Conservation (phyloP, 164 flowering plant species). For the Pachysandra terminalis region DNA sequence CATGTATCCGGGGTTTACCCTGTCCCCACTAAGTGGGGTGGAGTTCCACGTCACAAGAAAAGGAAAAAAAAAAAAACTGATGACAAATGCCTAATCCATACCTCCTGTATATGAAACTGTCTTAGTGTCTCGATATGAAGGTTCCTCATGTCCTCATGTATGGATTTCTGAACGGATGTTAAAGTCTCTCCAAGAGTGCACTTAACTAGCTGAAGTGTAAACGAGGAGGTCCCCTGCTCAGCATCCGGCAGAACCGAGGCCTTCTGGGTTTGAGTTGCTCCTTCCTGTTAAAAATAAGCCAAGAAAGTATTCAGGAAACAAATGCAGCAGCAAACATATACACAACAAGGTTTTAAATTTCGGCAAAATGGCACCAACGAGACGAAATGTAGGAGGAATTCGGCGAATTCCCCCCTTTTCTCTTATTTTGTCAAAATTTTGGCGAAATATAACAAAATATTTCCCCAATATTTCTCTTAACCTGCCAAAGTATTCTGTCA, state of each 20-base stretch:
- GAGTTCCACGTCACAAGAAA: too few relatives aligned
- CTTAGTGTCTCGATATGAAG: conserved; percentile 48
- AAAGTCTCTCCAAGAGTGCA: conserved; percentile 48
- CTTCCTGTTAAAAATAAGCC: conserved; percentile 18
- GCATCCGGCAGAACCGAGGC: conserved; percentile 22
- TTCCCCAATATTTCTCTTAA: too few relatives aligned
- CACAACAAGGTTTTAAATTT: too few relatives aligned
- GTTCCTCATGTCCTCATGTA: conserved; percentile 50
- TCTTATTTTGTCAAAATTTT: too few relatives aligned
- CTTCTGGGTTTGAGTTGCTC: too few relatives aligned
- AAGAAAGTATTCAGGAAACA: background rate
- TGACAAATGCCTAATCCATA: conserved; percentile 18
- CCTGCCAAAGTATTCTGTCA: too few relatives aligned
- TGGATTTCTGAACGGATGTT: conserved; percentile 40
- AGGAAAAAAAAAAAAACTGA: background rate
- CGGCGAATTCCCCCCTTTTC: too few relatives aligned
- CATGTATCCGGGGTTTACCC: too few relatives aligned
- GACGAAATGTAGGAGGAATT: too few relatives aligned
- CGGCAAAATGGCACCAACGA: too few relatives aligned
- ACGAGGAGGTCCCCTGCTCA: conserved; percentile 35
- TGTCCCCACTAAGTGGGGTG: too few relatives aligned
- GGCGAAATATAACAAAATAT: too few relatives aligned
- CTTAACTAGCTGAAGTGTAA: conserved; percentile 48
- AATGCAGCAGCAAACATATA: background rate
- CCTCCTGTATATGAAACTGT: conserved; percentile 80